Percentiles rank a stretch among this genome's conserved stretches.
Evolutionary conservation across 208 protist species (phyloP).

Genomic region (Acanthamoeba quina): DNA sequence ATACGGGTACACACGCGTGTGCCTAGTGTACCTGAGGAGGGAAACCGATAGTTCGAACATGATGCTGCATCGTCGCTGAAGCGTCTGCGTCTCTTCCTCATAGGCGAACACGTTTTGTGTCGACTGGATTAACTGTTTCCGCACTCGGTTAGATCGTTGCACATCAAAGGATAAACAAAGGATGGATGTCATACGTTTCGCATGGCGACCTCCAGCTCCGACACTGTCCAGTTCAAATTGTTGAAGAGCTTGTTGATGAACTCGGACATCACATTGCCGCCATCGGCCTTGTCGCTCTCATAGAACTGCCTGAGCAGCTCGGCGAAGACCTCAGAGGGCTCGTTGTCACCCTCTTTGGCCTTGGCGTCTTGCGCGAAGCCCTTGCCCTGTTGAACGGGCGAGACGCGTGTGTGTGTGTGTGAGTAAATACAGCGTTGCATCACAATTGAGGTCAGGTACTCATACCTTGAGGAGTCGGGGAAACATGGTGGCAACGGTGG

Average conservation of each 20-base stretch:
- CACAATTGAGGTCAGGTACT: background rate
- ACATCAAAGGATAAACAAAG: background rate
- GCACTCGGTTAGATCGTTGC: background rate
- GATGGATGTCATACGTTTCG: constrained; percentile 12
- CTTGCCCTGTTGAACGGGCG: background rate
- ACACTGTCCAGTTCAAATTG: constrained; percentile 79
- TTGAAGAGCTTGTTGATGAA: constrained; percentile 80
- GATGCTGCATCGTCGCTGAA: constrained; percentile 66
- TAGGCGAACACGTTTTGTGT: constrained; percentile 30
- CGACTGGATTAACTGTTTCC: background rate
- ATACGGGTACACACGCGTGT: too few relatives aligned
- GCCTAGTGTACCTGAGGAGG: background rate
- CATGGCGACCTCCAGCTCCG: constrained; percentile 77
- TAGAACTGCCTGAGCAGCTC: background rate
- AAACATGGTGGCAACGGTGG: constrained; percentile 68
- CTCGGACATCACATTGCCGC: background rate
- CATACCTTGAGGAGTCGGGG: constrained; percentile 50
- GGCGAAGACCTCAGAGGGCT: background rate
- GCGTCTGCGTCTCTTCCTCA: constrained; percentile 44
- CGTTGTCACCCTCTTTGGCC: background rate
- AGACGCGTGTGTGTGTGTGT: background rate
- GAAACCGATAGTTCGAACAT: constrained; percentile 72
- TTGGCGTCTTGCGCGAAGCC: constrained; percentile 61
- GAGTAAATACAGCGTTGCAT: background rate
- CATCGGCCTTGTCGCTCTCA: constrained; percentile 21